These are phyloP conservation scores for Fusarium nygamai DNA, from an alignment of 2,329 filamentous ascomycete species.

Conservation along the genomic window DNA sequence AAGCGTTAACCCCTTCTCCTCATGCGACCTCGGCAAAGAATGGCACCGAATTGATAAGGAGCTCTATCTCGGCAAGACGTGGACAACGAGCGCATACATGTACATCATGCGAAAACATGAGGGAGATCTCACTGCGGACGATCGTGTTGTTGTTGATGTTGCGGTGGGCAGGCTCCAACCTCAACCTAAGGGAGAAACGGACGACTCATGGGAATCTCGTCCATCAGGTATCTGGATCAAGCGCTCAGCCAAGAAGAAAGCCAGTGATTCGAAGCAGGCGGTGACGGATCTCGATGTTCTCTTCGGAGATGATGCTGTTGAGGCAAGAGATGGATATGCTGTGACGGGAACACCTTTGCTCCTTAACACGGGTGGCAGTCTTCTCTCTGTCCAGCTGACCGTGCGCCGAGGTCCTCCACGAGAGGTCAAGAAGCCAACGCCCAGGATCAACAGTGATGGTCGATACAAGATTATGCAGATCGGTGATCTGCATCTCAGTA, in stretches of 20 bases:
- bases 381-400: constrained; percentile 78
- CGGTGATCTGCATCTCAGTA: constrained; percentile 93
- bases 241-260: constrained; percentile 75
- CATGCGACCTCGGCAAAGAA: constrained; percentile 76
- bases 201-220: constrained; percentile 80
- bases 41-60: constrained; percentile 94
- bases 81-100: constrained; percentile 81
- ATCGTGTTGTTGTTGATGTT: constrained; percentile 83
- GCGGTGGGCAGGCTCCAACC: constrained; percentile 79
- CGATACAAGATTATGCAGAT: constrained; percentile 98
- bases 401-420: constrained; percentile 76
- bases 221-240: constrained; percentile 85
- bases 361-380: constrained; percentile 69
- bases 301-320: constrained; percentile 90
- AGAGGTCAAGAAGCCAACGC: constrained; percentile 74
- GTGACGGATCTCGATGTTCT: constrained; percentile 87
- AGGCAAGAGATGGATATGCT: constrained; percentile 87
- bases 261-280: constrained; percentile 77
- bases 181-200: constrained; percentile 54
- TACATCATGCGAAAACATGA: constrained; percentile 87
- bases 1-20: constrained; percentile 76
- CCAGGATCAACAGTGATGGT: constrained; percentile 85
- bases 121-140: constrained; percentile 78
- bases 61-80: constrained; percentile 79
- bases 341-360: constrained; percentile 79